Percentiles rank a stretch among this genome's conserved stretches.
Evolutionary conservation across 176 grass and related monocot genomes (phyloP).

Genomic region (Miscanthus lutarioriparius): DNA sequence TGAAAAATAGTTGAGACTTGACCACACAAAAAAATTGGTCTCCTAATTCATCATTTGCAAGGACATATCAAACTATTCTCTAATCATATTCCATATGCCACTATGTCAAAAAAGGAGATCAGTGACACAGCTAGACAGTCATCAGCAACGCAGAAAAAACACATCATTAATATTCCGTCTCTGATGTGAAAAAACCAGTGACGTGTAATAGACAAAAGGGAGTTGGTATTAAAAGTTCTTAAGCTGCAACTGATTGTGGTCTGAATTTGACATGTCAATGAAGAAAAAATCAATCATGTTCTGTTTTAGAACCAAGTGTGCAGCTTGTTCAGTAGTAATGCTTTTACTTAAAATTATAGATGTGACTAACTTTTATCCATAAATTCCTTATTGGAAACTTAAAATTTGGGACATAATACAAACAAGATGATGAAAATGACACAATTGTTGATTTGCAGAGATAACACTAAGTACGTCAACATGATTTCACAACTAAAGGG

Average conservation of each 20-base stretch:
- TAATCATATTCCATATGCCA: neutral
- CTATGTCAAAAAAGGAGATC: too few species aligned
- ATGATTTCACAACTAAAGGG: neutral
- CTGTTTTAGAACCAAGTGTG: neutral
- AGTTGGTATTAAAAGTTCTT: neutral
- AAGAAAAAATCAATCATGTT: neutral
- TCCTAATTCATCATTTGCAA: neutral
- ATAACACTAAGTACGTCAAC: neutral
- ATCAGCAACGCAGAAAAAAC: too few species aligned
- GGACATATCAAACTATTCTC: neutral
- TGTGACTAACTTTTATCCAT: neutral
- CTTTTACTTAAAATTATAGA: neutral
- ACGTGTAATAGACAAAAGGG: too few species aligned
- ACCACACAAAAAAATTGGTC: neutral
- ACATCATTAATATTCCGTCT: too few species aligned
- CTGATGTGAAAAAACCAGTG: too few species aligned
- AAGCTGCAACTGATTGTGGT: neutral
- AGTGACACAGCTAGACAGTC: too few species aligned
- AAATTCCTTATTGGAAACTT: neutral
- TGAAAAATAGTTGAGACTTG: neutral
- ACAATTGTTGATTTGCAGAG: neutral
- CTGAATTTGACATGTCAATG: neutral
- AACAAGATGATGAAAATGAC: neutral
- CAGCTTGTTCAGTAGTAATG: neutral
- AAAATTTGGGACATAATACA: neutral